These are phyloP conservation scores for Neoboletus subvelutipes DNA, from an alignment of 768 basidiomycete genomes.

Conservation along the genomic window DNA sequence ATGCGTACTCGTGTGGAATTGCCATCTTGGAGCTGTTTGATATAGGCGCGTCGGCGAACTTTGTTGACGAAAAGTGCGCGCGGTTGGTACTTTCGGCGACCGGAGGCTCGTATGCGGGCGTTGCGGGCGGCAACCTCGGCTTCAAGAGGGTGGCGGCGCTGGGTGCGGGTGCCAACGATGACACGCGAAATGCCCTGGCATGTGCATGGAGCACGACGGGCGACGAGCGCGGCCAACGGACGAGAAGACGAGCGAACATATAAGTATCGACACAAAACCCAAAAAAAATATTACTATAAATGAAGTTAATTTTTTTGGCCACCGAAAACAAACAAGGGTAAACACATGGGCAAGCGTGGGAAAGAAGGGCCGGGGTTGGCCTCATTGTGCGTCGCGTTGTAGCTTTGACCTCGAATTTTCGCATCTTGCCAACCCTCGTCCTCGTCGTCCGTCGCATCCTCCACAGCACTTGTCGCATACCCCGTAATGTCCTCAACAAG, in stretches of 20 bases:
- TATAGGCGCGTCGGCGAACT: conserved; percentile 34
- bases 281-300: not conserved
- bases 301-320: too few species aligned
- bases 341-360: conserved; percentile 23
- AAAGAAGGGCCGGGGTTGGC: conserved; percentile 18
- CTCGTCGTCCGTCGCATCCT: conserved; percentile 19
- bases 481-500: conserved; percentile 50
- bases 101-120: conserved; percentile 4
- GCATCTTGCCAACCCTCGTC: conserved; percentile 14
- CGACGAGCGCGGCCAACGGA: conserved; percentile 21
- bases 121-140: conserved; percentile 1
- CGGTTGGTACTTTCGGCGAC: conserved; percentile 20
- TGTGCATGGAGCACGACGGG: conserved; percentile 10
- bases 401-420: conserved; percentile 20
- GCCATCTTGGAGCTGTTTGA: conserved; percentile 41
- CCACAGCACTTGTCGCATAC: conserved; percentile 2
- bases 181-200: conserved; percentile 14
- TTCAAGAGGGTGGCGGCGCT: conserved; percentile 12
- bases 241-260: conserved; percentile 28
- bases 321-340: conserved; percentile 20
- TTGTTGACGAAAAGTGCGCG: conserved; percentile 29
- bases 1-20: conserved; percentile 43
- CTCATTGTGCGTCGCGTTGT: conserved; percentile 28
- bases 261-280: not conserved
- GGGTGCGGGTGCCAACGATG: conserved; percentile 10